Base-by-base conservation (phyloP, 306 rosid genomes). In the Begonia peltatifolia region DNA sequence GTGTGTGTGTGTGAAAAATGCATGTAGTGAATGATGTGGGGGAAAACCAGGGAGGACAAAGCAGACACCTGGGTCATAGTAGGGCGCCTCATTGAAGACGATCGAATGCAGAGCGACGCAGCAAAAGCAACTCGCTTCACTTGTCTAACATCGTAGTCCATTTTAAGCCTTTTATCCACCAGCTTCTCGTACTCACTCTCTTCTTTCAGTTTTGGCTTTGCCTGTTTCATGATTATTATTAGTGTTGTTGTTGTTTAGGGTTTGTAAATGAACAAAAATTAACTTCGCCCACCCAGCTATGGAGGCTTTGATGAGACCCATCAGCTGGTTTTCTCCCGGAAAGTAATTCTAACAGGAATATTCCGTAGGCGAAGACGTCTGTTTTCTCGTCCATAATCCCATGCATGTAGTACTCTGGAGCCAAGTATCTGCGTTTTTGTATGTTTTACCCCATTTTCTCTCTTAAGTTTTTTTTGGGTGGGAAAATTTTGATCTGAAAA, bases 341-440 rank as follows among this genome's bases (percentile, higher is more conserved):
- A 55, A 92, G 77, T 50, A 86, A 64, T 65, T 92, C 96, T 41
- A 92, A 64, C 51, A 92, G 63, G 59, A 92, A 79, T 15, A 92
- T 96, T 41, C 99, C 99, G 71, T 81, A 92, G 11, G 99, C 99
- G 83, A 92, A 92, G 10, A 92, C 99, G 70, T 92, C 99, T 58
- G 96, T 90, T 55, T 90, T 90, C 79, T 90, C 99, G 70, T 90
- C 99, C 62, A 90, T 94, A 59, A 90, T 84, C 57, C 99, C 99
- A 71, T 86, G 94, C 85, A 81, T 62, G 54, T 86, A 90, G 70
- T 90, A 90, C 67, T 86, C 99, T 1, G 99, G 99, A 44, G 99
- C 99, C 68, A 90, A 75, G 72, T 90, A 95, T 60, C 96, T 92
- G 41, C 76, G 1, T 44, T 44, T 44, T 30, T 30, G 38, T 30